These are phyloP conservation scores for Exophiala xenobiotica DNA, from an alignment of 2,329 filamentous ascomycete species.

Conservation along the genomic window DNA sequence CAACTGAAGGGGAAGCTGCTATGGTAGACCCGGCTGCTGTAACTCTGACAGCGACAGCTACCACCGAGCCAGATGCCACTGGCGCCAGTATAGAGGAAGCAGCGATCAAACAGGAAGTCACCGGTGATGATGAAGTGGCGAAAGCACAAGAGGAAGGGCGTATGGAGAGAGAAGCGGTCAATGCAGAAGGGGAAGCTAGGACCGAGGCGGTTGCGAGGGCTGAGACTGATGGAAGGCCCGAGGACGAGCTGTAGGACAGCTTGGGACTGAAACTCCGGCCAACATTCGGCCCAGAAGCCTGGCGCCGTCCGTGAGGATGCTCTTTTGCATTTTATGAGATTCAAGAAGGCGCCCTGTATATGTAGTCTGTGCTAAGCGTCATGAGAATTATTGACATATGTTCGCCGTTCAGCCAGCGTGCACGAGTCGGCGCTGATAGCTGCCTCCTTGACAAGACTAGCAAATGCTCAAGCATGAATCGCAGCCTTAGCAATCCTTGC, in stretches of 20 bases:
- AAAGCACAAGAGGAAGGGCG: conserved; percentile 36
- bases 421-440: no score
- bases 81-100: conserved; percentile 16
- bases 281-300: no score
- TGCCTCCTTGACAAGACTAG: no score
- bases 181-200: conserved; percentile 35
- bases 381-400: no score
- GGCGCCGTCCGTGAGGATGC: no score
- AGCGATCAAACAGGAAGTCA: conserved; percentile 30
- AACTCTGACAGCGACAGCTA: conserved; percentile 21
- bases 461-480: no score
- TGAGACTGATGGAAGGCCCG: conserved; percentile 2
- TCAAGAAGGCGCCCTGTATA: no score
- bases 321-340: no score
- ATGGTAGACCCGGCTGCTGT: conserved; percentile 1
- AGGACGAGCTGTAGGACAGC: not conserved
- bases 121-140: conserved; percentile 29
- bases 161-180: conserved; percentile 30
- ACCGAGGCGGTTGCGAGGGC: conserved; percentile 26
- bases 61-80: conserved; percentile 22
- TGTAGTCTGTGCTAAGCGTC: no score
- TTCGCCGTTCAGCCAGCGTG: no score
- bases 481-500: no score
- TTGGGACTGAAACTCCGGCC: not conserved
- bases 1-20: conserved; percentile 25